Percentiles rank a stretch among this genome's conserved stretches.
Conservation (phyloP, 2,329 filamentous ascomycete genomes). For the Fusarium udum region DNA sequence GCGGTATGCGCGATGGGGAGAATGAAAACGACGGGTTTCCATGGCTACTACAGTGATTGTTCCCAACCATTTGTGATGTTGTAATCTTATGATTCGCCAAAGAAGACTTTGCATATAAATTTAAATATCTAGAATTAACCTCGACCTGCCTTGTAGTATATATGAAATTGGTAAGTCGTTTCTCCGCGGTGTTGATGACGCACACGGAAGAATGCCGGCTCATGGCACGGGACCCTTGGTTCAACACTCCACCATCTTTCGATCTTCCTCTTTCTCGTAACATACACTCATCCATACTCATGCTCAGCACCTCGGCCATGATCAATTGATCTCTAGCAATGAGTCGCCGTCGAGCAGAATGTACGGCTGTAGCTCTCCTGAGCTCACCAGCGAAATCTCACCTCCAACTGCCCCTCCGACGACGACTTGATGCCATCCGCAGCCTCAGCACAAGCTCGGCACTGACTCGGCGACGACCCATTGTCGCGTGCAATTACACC, state of each 20-base stretch:
- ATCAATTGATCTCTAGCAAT: slow-evolving; percentile 45
- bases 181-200: slow-evolving; percentile 16
- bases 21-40: slow-evolving; percentile 36
- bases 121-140: background rate
- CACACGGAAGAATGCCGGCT: slow-evolving; percentile 36
- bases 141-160: background rate
- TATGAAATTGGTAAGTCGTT: background rate
- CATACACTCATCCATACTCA: background rate
- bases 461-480: slow-evolving; percentile 17
- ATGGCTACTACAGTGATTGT: slow-evolving; percentile 26
- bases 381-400: slow-evolving; percentile 30
- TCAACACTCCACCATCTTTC: slow-evolving; percentile 33
- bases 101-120: background rate
- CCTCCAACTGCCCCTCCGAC: slow-evolving; percentile 9
- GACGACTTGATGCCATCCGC: slow-evolving; percentile 31
- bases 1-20: slow-evolving; percentile 25
- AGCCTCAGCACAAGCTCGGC: slow-evolving; percentile 20
- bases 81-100: background rate
- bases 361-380: slow-evolving; percentile 41
- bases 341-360: slow-evolving; percentile 43
- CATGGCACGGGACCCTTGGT: slow-evolving; percentile 11
- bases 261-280: slow-evolving; percentile 13
- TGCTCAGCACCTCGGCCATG: slow-evolving; percentile 35
- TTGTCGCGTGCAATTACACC: slow-evolving; percentile 4
- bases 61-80: background rate